phyloP scores from a whole-genome alignment of 1,284 basidiomycete genomes.

The Anthracocystis panici-leucophaei region DNA sequence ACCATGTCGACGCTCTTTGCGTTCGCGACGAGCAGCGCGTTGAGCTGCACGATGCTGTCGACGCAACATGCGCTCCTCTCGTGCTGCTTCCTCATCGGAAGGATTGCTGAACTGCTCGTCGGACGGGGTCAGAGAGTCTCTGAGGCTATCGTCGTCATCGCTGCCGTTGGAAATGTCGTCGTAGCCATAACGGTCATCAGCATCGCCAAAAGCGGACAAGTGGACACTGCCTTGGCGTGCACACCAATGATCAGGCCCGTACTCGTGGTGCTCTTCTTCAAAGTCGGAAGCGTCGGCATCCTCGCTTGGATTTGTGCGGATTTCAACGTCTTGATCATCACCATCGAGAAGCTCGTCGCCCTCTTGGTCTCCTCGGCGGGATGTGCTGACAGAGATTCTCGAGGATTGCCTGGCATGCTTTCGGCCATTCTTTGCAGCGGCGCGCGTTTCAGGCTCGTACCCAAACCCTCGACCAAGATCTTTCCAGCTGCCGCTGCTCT shows the following conservation, averaged over 20 bases:
- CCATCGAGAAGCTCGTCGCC: conserved; percentile 17
- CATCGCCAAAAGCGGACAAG: conserved; percentile 30
- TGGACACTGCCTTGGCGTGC: conserved; percentile 24
- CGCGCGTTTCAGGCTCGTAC: conserved; percentile 43
- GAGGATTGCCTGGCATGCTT: conserved; percentile 38
- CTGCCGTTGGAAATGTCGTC: conserved; percentile 13
- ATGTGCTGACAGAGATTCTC: conserved; percentile 42
- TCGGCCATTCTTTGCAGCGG: neutral
- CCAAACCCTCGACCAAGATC: conserved; percentile 59
- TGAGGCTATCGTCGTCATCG: conserved; percentile 26
- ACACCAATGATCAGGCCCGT: conserved; percentile 36
- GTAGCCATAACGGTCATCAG: conserved; percentile 10
- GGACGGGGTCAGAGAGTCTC: conserved; percentile 42
- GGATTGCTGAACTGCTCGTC: conserved; percentile 63
- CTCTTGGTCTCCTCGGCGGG: conserved; percentile 31
- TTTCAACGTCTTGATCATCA: conserved; percentile 38
- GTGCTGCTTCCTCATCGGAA: conserved; percentile 61
- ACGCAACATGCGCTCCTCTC: conserved; percentile 43
- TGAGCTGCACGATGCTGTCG: conserved; percentile 42
- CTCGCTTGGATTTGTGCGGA: conserved; percentile 62
- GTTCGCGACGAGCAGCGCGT: conserved; percentile 25
- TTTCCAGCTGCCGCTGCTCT: conserved; percentile 43
- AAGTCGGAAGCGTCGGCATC: conserved; percentile 59
- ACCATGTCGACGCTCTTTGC: conserved; percentile 29
- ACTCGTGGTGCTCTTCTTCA: conserved; percentile 45